These are phyloP conservation scores for Pinus taeda DNA, from an alignment of 75 land plant genomes.

Conservation along the genomic window DNA sequence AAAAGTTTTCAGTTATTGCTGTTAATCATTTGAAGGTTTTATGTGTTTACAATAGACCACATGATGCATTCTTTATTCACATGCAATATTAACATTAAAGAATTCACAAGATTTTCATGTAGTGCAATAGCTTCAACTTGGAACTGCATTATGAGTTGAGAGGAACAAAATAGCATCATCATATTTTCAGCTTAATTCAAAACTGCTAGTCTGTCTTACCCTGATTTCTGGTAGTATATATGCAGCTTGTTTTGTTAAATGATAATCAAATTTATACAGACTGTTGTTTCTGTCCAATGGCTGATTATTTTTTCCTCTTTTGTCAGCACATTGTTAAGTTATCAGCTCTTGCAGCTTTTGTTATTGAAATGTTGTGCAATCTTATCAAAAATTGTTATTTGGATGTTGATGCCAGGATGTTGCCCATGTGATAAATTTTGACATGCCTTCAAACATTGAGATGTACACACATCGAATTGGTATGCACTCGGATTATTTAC, in stretches of 20 bases:
- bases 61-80: neutral
- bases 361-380: neutral
- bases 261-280: neutral
- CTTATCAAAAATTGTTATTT: neutral
- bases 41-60: too few relatives aligned
- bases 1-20: too few relatives aligned
- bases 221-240: neutral
- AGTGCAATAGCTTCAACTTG: neutral
- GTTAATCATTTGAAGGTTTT: too few relatives aligned
- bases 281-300: too few relatives aligned
- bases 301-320: neutral
- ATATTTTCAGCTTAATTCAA: neutral
- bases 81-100: neutral
- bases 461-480: constrained; percentile 97
- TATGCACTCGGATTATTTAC: constrained; percentile 8
- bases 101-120: neutral
- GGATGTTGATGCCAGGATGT: constrained; percentile 57
- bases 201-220: neutral
- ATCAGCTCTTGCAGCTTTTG: neutral
- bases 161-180: neutral
- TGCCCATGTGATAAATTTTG: constrained; percentile 91
- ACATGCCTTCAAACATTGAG: constrained; percentile 88
- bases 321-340: neutral
- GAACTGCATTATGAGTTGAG: neutral
- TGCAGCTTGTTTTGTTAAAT: neutral